These are phyloP conservation scores for Phellopilus nigrolimitatus DNA, from an alignment of 1,284 basidiomycete species.

Conservation along the genomic window DNA sequence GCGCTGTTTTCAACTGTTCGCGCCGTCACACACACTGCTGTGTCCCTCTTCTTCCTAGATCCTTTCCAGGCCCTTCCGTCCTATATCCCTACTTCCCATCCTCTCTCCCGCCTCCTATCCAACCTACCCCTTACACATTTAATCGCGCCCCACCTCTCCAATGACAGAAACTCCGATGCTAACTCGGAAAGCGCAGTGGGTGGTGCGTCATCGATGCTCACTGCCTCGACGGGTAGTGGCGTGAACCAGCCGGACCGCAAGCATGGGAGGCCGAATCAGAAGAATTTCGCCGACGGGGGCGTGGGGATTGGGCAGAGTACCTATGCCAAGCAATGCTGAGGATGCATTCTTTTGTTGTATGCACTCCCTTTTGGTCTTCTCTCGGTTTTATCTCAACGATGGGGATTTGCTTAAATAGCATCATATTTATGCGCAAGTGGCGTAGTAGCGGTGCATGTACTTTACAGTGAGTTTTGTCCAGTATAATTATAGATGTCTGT, in stretches of 20 bases:
- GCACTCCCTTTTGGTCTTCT: too few species aligned
- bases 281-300: conserved; percentile 30
- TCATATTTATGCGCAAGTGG: too few species aligned
- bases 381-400: too few species aligned
- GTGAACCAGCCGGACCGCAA: conserved; percentile 33
- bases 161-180: not conserved
- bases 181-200: conserved; percentile 9
- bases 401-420: too few species aligned
- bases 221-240: conserved; percentile 1
- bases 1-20: not conserved
- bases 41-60: not conserved
- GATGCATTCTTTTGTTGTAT: too few species aligned
- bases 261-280: conserved; percentile 33
- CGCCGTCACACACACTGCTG: too few species aligned
- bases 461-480: not conserved
- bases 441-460: too few species aligned
- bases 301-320: conserved; percentile 10
- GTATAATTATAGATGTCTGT: not conserved
- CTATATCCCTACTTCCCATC: not conserved
- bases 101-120: not conserved
- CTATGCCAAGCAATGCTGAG: conserved; percentile 14
- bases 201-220: conserved; percentile 12
- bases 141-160: not conserved
- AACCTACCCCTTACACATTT: not conserved
- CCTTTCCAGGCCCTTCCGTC: not conserved